These are phyloP conservation scores for Podila horticola DNA, from an alignment of 192 early-diverging fungal genomes.

Conservation along the genomic window DNA sequence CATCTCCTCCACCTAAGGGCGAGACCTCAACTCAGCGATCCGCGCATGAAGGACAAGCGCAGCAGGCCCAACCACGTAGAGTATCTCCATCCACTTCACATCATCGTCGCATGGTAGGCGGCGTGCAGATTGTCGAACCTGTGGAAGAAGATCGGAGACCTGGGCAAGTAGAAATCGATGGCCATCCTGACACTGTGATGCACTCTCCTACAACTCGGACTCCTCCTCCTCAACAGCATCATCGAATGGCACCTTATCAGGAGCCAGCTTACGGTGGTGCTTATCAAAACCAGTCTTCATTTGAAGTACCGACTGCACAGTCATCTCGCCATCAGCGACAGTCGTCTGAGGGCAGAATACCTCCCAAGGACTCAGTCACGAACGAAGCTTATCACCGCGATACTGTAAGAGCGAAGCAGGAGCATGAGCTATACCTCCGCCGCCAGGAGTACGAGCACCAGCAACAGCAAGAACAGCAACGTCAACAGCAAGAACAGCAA, in stretches of 20 bases:
- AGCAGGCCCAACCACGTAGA: too few species aligned
- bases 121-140: too few species aligned
- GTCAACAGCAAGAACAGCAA: conserved; percentile 4
- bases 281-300: not conserved
- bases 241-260: not conserved
- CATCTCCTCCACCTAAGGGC: too few species aligned
- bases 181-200: too few species aligned
- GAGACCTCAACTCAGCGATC: too few species aligned
- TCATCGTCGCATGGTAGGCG: too few species aligned
- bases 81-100: too few species aligned
- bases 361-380: not conserved
- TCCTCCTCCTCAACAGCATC: too few species aligned
- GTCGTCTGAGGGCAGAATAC: not conserved
- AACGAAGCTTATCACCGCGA: not conserved
- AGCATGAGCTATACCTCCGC: not conserved
- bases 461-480: conserved; percentile 1
- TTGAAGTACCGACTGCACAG: not conserved
- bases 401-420: not conserved
- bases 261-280: not conserved
- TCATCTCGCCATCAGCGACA: not conserved
- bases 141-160: too few species aligned
- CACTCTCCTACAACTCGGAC: too few species aligned
- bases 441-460: not conserved
- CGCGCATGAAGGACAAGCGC: too few species aligned
- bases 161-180: too few species aligned